These are phyloP conservation scores for Trichoderma afroharzianum DNA, from an alignment of 2,329 filamentous ascomycete species.

Conservation along the genomic window DNA sequence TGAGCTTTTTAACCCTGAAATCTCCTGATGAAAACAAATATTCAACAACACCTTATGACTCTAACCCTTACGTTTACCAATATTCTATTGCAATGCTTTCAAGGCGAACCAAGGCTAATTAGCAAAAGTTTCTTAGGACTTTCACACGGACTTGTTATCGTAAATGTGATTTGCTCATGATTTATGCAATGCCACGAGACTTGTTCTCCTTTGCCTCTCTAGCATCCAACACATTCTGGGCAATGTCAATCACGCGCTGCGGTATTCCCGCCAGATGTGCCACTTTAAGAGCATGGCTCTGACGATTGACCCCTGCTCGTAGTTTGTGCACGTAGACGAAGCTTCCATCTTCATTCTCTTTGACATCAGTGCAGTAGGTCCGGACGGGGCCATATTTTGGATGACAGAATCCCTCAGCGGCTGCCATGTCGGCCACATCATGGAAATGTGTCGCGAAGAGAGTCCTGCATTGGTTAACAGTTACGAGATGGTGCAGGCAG, in stretches of 20 bases:
- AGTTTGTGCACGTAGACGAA: slow-evolving; percentile 88
- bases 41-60: slow-evolving; percentile 55
- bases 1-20: slow-evolving; percentile 69
- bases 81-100: slow-evolving; percentile 23
- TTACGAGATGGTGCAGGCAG: slow-evolving; percentile 77
- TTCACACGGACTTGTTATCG: neutral
- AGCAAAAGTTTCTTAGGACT: slow-evolving; percentile 11
- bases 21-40: slow-evolving; percentile 55
- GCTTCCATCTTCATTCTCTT: slow-evolving; percentile 64
- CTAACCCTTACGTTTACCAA: slow-evolving; percentile 22
- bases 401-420: slow-evolving; percentile 43
- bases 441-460: slow-evolving; percentile 98
- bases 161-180: neutral
- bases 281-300: slow-evolving; percentile 94
- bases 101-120: slow-evolving; percentile 40
- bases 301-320: slow-evolving; percentile 74
- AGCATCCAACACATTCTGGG: slow-evolving; percentile 38
- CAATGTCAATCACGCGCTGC: slow-evolving; percentile 65
- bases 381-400: slow-evolving; percentile 48
- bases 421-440: slow-evolving; percentile 71
- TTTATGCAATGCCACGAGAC: neutral
- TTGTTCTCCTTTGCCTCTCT: neutral
- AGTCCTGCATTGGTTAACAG: slow-evolving; percentile 71
- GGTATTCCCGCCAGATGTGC: slow-evolving; percentile 81
- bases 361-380: slow-evolving; percentile 85